Percentiles rank a stretch among this genome's conserved stretches.
These are phyloP conservation scores for Agaricus bisporus DNA, from an alignment of 768 basidiomycete genomes.

Conservation along the genomic window DNA sequence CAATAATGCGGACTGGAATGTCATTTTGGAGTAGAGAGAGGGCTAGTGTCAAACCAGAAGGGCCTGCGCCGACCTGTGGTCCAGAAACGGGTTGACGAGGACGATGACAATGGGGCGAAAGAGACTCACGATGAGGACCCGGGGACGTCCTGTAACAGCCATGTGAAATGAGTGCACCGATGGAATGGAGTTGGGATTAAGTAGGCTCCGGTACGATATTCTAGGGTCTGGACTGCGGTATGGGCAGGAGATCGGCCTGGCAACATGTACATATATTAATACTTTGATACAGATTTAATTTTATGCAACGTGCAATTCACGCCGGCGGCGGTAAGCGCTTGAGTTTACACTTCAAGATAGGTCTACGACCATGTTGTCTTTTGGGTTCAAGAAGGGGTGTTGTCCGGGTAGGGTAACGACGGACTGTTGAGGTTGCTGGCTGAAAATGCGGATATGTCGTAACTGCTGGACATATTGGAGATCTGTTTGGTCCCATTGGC, in stretches of 20 bases:
- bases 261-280: not conserved
- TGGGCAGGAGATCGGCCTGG: no score
- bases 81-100: not conserved
- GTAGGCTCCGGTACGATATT: not conserved
- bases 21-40: conserved; percentile 12
- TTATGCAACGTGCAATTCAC: not conserved
- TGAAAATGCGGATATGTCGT: conserved; percentile 72
- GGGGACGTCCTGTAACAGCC: not conserved
- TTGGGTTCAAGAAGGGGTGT: conserved; percentile 32
- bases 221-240: not conserved
- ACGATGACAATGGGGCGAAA: not conserved
- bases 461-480: conserved; percentile 63
- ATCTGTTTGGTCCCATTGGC: conserved; percentile 75
- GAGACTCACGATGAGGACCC: no score
- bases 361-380: conserved; percentile 8
- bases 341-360: no score
- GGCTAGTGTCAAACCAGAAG: conserved; percentile 13
- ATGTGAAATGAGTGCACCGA: conserved; percentile 1
- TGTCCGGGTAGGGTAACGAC: conserved; percentile 58
- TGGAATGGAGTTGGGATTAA: not conserved
- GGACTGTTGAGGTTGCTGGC: conserved; percentile 37
- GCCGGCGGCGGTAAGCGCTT: no score
- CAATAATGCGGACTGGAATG: conserved; percentile 15
- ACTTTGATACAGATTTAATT: not conserved
- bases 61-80: not conserved